A percentile compares a stretch with the other conserved stretches of the same genome.
Evolutionary conservation across 176 grass and related monocot species (phyloP).

Genomic region (Otatea glauca): DNA sequence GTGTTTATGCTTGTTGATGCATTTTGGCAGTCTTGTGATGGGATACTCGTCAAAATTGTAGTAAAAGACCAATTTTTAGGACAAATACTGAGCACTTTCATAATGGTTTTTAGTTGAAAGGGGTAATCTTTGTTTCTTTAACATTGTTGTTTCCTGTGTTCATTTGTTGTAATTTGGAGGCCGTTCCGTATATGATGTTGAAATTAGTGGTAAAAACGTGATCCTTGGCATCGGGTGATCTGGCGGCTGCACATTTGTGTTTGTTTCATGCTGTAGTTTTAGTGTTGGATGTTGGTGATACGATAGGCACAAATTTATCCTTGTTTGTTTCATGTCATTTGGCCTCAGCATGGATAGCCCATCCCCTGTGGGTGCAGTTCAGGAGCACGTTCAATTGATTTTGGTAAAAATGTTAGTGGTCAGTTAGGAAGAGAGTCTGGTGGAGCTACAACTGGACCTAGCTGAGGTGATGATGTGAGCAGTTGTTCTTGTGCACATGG

Average conservation of each 20-base stretch:
- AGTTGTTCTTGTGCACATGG: neutral
- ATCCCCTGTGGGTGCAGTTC: neutral
- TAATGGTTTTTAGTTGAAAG: neutral
- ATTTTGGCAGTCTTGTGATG: neutral
- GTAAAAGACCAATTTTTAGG: neutral
- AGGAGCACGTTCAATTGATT: neutral
- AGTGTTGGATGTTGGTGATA: slow-evolving; percentile 9
- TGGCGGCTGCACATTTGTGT: neutral
- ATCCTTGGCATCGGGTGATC: neutral
- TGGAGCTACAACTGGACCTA: neutral
- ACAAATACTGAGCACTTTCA: neutral
- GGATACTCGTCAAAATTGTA: neutral
- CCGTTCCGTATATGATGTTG: neutral
- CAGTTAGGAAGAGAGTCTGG: neutral
- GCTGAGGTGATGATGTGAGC: neutral
- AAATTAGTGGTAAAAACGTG: slow-evolving; percentile 1
- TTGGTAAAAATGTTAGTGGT: neutral
- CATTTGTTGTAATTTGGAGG: neutral
- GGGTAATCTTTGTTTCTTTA: neutral
- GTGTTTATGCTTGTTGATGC: slow-evolving; percentile 15
- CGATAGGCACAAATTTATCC: neutral
- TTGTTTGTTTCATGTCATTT: neutral
- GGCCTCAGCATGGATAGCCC: neutral
- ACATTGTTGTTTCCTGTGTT: neutral
- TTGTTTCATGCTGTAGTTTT: neutral